A percentile compares a stretch with the other conserved stretches of the same genome.
phyloP scores from a whole-genome alignment of 2,329 filamentous ascomycete genomes.

The Colletotrichum tanaceti region DNA sequence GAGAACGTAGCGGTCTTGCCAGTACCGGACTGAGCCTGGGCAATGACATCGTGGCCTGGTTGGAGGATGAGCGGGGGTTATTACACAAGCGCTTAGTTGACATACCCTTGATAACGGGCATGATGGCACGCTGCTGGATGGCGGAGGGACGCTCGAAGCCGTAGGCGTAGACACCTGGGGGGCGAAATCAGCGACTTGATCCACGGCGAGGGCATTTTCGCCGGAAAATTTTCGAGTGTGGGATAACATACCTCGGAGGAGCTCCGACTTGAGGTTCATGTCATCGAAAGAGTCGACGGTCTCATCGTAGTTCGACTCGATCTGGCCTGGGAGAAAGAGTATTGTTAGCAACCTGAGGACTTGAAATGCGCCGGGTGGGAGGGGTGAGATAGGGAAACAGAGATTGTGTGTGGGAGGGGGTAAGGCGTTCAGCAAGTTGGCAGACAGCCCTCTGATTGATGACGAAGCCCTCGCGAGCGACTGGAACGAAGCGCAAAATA shows the following conservation, averaged over 20 bases:
- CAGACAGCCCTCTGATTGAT: background rate
- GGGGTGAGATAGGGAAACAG: background rate
- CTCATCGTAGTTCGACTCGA: conserved; percentile 99
- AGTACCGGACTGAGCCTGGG: conserved; percentile 99
- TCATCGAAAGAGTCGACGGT: conserved; percentile 99
- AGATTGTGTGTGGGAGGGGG: conserved; percentile 2
- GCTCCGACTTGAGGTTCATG: conserved; percentile 96
- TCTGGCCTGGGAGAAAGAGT: conserved; percentile 75
- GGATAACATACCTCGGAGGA: conserved; percentile 78
- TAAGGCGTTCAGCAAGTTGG: conserved; percentile 21
- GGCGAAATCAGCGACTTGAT: conserved; percentile 23
- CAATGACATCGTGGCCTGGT: conserved; percentile 95
- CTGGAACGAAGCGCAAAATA: background rate
- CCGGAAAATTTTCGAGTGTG: conserved; percentile 18
- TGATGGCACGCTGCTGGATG: conserved; percentile 99
- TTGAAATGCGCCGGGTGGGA: conserved; percentile 23
- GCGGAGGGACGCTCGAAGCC: conserved; percentile 99
- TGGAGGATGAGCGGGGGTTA: conserved; percentile 34
- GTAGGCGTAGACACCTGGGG: conserved; percentile 92
- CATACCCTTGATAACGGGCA: conserved; percentile 99
- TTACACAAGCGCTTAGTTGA: conserved; percentile 3
- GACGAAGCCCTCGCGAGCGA: background rate
- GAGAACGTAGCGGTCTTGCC: conserved; percentile 99
- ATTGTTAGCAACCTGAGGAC: conserved; percentile 41
- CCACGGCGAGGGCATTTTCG: conserved; percentile 37